These are phyloP conservation scores for Phaeotremella fagi DNA, from an alignment of 768 basidiomycete genomes.

Conservation along the genomic window DNA sequence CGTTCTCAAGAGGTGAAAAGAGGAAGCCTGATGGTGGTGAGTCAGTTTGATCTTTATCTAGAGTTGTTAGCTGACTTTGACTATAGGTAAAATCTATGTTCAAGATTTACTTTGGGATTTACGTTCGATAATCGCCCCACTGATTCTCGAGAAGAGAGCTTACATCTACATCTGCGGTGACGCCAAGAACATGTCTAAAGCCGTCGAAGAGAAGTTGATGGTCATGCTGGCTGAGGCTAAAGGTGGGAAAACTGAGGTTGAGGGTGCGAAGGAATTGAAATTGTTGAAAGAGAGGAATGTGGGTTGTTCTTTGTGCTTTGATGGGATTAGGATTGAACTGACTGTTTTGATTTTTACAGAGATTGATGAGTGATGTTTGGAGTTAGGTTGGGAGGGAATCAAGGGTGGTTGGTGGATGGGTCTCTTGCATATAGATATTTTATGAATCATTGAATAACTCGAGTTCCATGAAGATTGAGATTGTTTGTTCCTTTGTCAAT, in stretches of 20 bases:
- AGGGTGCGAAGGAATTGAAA: conserved; percentile 88
- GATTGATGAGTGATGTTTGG: conserved; percentile 1
- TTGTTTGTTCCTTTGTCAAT: background rate
- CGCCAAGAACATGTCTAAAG: conserved; percentile 91
- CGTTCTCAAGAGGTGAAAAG: conserved; percentile 61
- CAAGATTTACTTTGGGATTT: conserved; percentile 93
- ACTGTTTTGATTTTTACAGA: background rate
- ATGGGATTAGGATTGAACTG: background rate
- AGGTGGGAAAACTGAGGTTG: conserved; percentile 79
- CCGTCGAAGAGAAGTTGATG: conserved; percentile 84
- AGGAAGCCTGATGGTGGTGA: conserved; percentile 44
- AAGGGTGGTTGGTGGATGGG: background rate
- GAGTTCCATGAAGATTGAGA: no score
- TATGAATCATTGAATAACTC: background rate
- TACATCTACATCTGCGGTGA: conserved; percentile 97
- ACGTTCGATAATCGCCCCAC: conserved; percentile 72
- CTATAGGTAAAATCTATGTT: conserved; percentile 89
- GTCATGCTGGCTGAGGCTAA: conserved; percentile 77
- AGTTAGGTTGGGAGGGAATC: background rate
- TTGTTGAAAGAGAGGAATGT: conserved; percentile 72
- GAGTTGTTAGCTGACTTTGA: background rate
- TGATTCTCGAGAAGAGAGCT: conserved; percentile 90
- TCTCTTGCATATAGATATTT: background rate
- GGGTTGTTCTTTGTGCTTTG: conserved; percentile 17
- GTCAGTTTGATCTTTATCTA: conserved; percentile 5